Percentiles rank a stretch among this genome's conserved stretches.
Evolutionary conservation across 768 basidiomycete species (phyloP).

Genomic region (Lentinula boryana): DNA sequence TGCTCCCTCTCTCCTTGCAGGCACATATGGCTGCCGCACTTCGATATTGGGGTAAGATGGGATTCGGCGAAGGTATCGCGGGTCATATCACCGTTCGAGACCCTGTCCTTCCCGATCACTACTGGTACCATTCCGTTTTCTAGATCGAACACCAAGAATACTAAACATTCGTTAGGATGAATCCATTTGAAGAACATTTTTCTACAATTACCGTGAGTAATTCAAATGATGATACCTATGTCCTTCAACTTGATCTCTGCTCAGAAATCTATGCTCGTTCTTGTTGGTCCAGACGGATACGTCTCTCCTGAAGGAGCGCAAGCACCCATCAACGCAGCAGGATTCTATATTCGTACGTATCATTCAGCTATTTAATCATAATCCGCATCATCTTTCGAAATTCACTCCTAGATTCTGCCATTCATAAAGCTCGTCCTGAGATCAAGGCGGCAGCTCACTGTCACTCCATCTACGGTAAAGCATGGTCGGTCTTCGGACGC

Average conservation of each 20-base stretch:
- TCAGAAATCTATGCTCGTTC: conserved; percentile 21
- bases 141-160: not conserved
- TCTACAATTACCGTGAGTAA: conserved; percentile 18
- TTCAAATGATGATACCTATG: not conserved
- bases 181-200: conserved; percentile 21
- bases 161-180: conserved; percentile 15
- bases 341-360: conserved; percentile 19
- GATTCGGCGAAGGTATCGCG: conserved; percentile 20
- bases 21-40: conserved; percentile 21
- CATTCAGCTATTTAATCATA: no score
- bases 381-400: not conserved
- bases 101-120: conserved; percentile 20
- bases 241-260: not conserved
- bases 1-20: conserved; percentile 1
- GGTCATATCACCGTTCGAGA: conserved; percentile 20
- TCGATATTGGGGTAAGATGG: conserved; percentile 16
- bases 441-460: conserved; percentile 42
- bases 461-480: conserved; percentile 43
- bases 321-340: conserved; percentile 21
- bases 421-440: conserved; percentile 44
- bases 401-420: conserved; percentile 33
- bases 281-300: conserved; percentile 19
- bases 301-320: conserved; percentile 21
- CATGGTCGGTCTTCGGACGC: conserved; percentile 40
- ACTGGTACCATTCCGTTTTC: conserved; percentile 13